Evolutionary conservation across 2,329 filamentous ascomycete genomes (phyloP).

Genomic region (Pleochaeta shiraiana): DNA sequence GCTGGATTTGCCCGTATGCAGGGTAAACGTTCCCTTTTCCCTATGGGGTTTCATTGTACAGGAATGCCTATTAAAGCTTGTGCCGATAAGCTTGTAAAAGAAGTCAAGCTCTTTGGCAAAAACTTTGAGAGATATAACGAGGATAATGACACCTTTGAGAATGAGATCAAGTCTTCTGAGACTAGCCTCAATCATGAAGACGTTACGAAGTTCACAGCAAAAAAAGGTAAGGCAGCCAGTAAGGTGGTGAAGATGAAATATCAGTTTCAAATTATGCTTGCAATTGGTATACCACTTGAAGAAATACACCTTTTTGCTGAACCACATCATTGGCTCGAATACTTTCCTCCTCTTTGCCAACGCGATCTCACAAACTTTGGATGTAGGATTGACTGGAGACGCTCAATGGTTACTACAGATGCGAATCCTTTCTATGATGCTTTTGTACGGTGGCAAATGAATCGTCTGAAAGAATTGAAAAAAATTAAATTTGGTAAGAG

Average conservation of each 20-base stretch:
- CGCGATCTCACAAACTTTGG: constrained; percentile 68
- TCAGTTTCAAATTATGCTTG: constrained; percentile 86
- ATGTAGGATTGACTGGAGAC: constrained; percentile 76
- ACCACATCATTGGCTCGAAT: constrained; percentile 74
- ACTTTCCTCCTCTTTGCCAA: constrained; percentile 68
- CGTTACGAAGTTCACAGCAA: constrained; percentile 74
- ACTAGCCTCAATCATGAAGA: constrained; percentile 51
- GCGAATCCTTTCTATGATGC: constrained; percentile 94
- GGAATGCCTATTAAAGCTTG: constrained; percentile 98
- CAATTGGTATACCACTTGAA: constrained; percentile 64
- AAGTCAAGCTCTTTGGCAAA: constrained; percentile 73
- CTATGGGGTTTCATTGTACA: constrained; percentile 87
- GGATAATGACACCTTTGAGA: constrained; percentile 31
- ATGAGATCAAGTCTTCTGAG: constrained; percentile 24
- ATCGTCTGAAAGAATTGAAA: constrained; percentile 62
- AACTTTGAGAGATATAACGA: constrained; percentile 62
- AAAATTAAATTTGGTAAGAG: constrained; percentile 90
- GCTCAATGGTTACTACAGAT: constrained; percentile 85
- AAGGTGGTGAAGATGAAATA: constrained; percentile 92
- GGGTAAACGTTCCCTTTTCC: constrained; percentile 71
- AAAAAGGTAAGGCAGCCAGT: constrained; percentile 76
- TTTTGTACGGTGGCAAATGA: constrained; percentile 96
- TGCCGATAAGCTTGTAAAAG: constrained; percentile 80
- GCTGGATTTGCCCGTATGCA: constrained; percentile 75
- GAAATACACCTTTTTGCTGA: constrained; percentile 92